Base-by-base conservation (phyloP, 2,329 filamentous ascomycete species). In the Sporothrix curviconia region DNA sequence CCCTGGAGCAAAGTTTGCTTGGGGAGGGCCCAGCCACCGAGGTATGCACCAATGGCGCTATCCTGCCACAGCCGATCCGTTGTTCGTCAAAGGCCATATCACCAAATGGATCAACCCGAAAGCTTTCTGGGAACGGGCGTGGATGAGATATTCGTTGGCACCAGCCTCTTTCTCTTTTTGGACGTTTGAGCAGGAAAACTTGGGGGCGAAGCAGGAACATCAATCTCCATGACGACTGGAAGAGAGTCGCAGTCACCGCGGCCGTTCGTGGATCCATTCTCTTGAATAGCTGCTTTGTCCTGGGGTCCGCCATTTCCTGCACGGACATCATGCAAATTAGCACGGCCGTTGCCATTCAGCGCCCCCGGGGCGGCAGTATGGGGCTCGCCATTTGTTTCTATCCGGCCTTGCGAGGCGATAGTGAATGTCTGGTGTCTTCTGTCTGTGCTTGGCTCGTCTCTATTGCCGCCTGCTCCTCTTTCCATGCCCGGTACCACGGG, bases 401-500 rank as follows among this genome's bases (percentile, higher is more conserved):
- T n/a, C n/a, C n/a, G n/a, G n/a, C n/a, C n/a, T n/a, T n/a, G n/a
- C n/a, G n/a, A n/a, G n/a, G n/a, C n/a, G n/a, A n/a, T n/a, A n/a
- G n/a, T n/a, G n/a, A n/a, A n/a, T n/a, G 51, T 11, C 6, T 22
- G 39, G 8, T 6, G 17, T 11, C 24, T 24, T 3, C 17, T 22
- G n/a, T 19, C 9, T 37, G 4, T 8, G 17, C 1, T n/a, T 17
- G 15, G 19, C 22, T 32, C 25, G 9, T 25, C 9, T 34, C 30
- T 30, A 34, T 6, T 1, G 28, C 3, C 19, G 14, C n/a, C n/a
- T 43, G 57, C 15, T n/a, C 12, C 56, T 70, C 69, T 43, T 66
- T 68, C 63, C 68, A 67, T 1, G 64, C 52, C 17, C 63, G 70
- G 60, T 82, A 87, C 36, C 71, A 73, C 1, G 61, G 63, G 53